A percentile compares a stretch with the other conserved stretches of the same genome.
Conservation (phyloP, 73 alveolate species). For the Halteria grandinella region DNA sequence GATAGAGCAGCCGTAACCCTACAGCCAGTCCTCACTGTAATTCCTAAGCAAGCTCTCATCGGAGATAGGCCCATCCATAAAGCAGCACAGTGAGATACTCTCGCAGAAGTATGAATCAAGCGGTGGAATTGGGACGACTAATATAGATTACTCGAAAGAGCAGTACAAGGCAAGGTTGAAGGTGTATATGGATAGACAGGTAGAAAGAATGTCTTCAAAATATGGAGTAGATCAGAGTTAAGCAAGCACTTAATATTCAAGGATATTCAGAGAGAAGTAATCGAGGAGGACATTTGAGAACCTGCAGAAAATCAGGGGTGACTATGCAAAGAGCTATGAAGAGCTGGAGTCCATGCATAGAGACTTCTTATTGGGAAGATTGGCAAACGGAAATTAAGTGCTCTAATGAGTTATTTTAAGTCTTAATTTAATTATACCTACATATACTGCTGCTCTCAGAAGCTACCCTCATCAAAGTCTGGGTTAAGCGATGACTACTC, state of each 20-base stretch:
- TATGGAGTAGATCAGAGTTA: too few relatives aligned
- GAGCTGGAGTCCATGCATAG: constrained; percentile 44
- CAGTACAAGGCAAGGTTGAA: too few relatives aligned
- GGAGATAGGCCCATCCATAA: constrained; percentile 14
- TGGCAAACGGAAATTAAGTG: neutral
- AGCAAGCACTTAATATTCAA: constrained; percentile 22
- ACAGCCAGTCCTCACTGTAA: constrained; percentile 25
- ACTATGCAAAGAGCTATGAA: constrained; percentile 26
- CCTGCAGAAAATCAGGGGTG: constrained; percentile 10
- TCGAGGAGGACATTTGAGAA: constrained; percentile 13
- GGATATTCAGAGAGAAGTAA: constrained; percentile 23
- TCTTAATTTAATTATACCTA: too few relatives aligned
- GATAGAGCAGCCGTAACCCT: neutral
- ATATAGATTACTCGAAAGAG: too few relatives aligned
- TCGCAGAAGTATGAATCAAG: constrained; percentile 36
- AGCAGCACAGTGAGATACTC: neutral
- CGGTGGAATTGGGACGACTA: too few relatives aligned
- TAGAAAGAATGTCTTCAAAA: too few relatives aligned
- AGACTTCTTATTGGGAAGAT: constrained; percentile 4
- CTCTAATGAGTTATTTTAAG: too few relatives aligned
- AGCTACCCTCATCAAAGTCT: too few relatives aligned
- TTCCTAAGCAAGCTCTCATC: constrained; percentile 20
- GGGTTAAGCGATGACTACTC: too few relatives aligned
- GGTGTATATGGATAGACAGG: too few relatives aligned
- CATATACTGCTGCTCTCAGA: too few relatives aligned